Conservation (phyloP, 257 asterid genomes). For the Rhazya stricta region DNA sequence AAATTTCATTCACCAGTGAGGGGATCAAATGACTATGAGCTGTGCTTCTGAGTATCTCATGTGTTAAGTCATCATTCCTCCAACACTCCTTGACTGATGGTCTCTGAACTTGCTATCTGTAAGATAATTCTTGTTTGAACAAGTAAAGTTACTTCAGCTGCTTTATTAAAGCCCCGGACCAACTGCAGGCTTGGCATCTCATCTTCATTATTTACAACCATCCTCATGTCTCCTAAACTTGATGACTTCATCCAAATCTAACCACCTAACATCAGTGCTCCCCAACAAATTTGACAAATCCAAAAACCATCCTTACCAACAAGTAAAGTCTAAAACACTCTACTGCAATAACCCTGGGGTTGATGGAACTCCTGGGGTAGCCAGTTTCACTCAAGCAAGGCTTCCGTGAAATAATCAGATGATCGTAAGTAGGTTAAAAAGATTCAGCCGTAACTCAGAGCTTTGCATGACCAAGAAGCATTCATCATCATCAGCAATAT, state of each 20-base stretch:
- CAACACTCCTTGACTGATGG: no score
- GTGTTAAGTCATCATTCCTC: no score
- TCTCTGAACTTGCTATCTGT: no score
- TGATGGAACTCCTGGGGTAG: conserved; percentile 43
- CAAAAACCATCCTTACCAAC: conserved; percentile 80
- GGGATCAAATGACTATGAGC: no score
- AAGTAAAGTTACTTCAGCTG: conserved; percentile 76
- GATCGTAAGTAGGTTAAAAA: conserved; percentile 49
- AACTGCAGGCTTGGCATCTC: conserved; percentile 62
- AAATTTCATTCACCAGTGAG: no score
- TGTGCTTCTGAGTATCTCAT: no score
- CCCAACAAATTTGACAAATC: conserved; percentile 57
- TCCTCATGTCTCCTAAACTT: conserved; percentile 51
- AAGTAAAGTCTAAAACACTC: conserved; percentile 61
- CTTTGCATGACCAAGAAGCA: conserved; percentile 25
- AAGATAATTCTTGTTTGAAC: conserved; percentile 35
- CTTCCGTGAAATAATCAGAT: conserved; percentile 62
- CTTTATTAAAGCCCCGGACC: conserved; percentile 84
- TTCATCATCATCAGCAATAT: conserved; percentile 36
- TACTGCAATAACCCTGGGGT: conserved; percentile 80
- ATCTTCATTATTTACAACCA: conserved; percentile 71
- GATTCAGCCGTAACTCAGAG: conserved; percentile 27
- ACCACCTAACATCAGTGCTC: conserved; percentile 76
- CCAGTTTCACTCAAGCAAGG: conserved; percentile 81
- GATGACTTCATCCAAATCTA: conserved; percentile 69